Conservation (phyloP, 192 early-diverging fungal genomes). For the Chytriomyces confervae region DNA sequence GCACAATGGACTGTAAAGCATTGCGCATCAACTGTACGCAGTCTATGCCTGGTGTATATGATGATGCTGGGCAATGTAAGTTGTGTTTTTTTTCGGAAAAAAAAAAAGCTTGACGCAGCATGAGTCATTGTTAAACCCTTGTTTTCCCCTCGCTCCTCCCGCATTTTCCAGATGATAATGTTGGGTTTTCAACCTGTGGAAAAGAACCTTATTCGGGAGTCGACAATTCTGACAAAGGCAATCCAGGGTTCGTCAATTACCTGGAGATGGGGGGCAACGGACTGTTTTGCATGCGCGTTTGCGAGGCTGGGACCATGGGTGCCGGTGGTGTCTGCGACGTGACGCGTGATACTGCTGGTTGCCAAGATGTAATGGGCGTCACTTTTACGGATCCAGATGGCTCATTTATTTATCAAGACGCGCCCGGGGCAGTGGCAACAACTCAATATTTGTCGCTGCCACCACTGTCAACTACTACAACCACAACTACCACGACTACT, state of each 20-base stretch:
- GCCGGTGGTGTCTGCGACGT: constrained; percentile 15
- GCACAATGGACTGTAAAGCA: constrained; percentile 35
- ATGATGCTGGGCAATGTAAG: constrained; percentile 48
- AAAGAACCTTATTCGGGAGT: constrained; percentile 47
- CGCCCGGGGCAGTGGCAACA: not conserved
- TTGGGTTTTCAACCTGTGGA: constrained; percentile 38
- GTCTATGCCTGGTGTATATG: constrained; percentile 16
- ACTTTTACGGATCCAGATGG: not conserved
- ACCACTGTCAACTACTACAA: not conserved
- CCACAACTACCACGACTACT: constrained; percentile 3
- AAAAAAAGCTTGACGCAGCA: not conserved
- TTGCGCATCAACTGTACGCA: constrained; percentile 38
- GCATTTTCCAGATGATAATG: constrained; percentile 32
- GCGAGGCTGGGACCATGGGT: constrained; percentile 25
- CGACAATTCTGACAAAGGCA: constrained; percentile 7
- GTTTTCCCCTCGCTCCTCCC: not conserved
- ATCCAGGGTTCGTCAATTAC: constrained; percentile 33
- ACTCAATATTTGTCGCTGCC: not conserved
- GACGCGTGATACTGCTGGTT: constrained; percentile 22
- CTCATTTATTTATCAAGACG: not conserved
- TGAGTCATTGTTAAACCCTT: not conserved
- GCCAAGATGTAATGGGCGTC: constrained; percentile 13
- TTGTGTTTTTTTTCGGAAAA: not conserved
- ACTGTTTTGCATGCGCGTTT: constrained; percentile 46
- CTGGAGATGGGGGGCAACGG: constrained; percentile 43